A percentile compares a stretch with the other conserved stretches of the same genome.
Evolutionary conservation across 2,329 filamentous ascomycete genomes (phyloP).

Genomic region (Fusarium agapanthi): DNA sequence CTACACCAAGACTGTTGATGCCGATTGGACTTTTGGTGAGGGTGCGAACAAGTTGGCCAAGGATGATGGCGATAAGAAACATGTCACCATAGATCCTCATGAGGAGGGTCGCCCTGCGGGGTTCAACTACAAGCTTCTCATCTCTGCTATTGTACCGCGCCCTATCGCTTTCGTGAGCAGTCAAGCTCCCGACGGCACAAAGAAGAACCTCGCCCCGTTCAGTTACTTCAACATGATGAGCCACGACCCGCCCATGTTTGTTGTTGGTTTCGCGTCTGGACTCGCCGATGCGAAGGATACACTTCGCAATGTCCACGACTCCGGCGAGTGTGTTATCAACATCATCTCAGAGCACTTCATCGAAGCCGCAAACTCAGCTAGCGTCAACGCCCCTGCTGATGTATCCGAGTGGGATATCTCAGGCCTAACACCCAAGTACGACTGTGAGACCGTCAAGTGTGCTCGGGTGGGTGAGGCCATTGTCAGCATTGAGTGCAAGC

Average conservation of each 20-base stretch:
- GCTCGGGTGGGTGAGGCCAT: constrained; percentile 84
- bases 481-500: constrained; percentile 81
- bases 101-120: constrained; percentile 70
- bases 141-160: constrained; percentile 82
- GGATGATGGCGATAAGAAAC: constrained; percentile 52
- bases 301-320: constrained; percentile 75
- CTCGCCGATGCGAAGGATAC: constrained; percentile 76
- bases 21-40: constrained; percentile 71
- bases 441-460: constrained; percentile 71
- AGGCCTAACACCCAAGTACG: constrained; percentile 75
- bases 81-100: constrained; percentile 85
- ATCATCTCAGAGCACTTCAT: constrained; percentile 85
- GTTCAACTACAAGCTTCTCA: constrained; percentile 92
- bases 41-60: constrained; percentile 66
- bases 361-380: constrained; percentile 86
- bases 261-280: constrained; percentile 60
- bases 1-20: constrained; percentile 70
- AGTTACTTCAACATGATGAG: constrained; percentile 85
- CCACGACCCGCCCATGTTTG: constrained; percentile 88
- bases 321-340: constrained; percentile 83
- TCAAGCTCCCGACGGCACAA: constrained; percentile 64
- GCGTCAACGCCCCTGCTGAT: constrained; percentile 80
- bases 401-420: constrained; percentile 81
- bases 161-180: constrained; percentile 76
- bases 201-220: constrained; percentile 83